phyloP scores from a whole-genome alignment of 2,329 filamentous ascomycete species.

The Neoascochyta sp. region DNA sequence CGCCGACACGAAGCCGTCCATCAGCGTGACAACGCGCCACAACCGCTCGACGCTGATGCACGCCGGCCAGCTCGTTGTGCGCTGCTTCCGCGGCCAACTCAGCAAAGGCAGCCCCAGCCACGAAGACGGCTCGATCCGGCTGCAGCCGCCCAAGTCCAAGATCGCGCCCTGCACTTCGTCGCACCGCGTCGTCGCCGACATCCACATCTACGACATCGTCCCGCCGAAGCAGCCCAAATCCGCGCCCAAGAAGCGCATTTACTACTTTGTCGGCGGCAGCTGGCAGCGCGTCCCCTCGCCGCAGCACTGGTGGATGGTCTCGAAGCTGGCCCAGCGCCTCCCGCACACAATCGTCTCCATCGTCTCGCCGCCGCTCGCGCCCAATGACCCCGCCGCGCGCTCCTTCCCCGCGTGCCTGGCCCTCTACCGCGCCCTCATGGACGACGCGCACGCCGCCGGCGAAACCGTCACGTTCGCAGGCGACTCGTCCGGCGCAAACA shows the following conservation, averaged over 20 bases:
- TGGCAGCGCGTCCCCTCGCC: slow-evolving; percentile 51
- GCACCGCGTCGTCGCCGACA: slow-evolving; percentile 42
- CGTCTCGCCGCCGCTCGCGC: slow-evolving; percentile 54
- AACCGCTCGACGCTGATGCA: slow-evolving; percentile 41
- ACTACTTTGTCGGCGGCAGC: slow-evolving; percentile 56
- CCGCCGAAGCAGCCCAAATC: slow-evolving; percentile 12
- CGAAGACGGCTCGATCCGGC: slow-evolving; percentile 41
- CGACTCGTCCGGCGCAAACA: slow-evolving; percentile 56
- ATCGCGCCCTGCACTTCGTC: slow-evolving; percentile 34
- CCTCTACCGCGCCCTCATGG: slow-evolving; percentile 45
- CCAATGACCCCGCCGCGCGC: slow-evolving; percentile 48
- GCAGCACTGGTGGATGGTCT: slow-evolving; percentile 53
- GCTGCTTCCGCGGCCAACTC: slow-evolving; percentile 37
- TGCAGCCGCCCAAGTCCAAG: slow-evolving; percentile 37
- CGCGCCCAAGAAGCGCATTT: slow-evolving; percentile 38
- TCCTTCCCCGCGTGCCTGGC: slow-evolving; percentile 48
- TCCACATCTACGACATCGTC: slow-evolving; percentile 47
- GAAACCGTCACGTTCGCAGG: slow-evolving; percentile 51
- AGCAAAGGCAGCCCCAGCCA: slow-evolving; percentile 28
- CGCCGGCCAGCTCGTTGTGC: slow-evolving; percentile 38
- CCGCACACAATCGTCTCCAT: slow-evolving; percentile 45
- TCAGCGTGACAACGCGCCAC: slow-evolving; percentile 37
- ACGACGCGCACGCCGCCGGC: slow-evolving; percentile 33
- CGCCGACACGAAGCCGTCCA: slow-evolving; percentile 13
- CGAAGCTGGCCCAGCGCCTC: slow-evolving; percentile 45